phyloP scores from a whole-genome alignment of 2,329 filamentous ascomycete species.

The Colletotrichum chlorophyti region DNA sequence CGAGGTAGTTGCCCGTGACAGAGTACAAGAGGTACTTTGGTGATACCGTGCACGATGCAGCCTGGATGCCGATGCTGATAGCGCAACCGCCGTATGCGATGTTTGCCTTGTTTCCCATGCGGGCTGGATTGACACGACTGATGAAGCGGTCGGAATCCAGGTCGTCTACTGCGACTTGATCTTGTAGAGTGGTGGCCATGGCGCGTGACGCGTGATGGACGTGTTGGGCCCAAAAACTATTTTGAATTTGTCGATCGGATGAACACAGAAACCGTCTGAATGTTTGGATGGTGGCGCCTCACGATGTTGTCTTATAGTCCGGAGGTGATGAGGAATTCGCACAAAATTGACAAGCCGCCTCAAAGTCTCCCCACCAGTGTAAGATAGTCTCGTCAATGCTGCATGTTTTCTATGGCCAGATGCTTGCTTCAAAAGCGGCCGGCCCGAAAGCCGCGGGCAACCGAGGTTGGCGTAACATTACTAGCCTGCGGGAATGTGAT shows the following conservation, averaged over 20 bases:
- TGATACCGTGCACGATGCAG: conserved; percentile 47
- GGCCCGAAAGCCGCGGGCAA: conserved; percentile 1
- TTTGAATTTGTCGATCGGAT: neutral
- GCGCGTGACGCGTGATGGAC: neutral
- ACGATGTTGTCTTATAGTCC: too few species aligned
- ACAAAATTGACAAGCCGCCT: too few species aligned
- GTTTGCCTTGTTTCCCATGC: conserved; percentile 39
- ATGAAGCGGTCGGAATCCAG: conserved; percentile 31
- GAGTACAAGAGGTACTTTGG: conserved; percentile 50
- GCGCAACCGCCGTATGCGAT: conserved; percentile 55
- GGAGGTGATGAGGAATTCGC: too few species aligned
- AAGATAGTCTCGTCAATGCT: too few species aligned
- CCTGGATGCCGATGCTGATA: conserved; percentile 46
- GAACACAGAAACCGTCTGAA: too few species aligned
- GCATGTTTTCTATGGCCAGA: too few species aligned
- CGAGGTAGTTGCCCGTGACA: conserved; percentile 52
- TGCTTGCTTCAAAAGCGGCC: too few species aligned
- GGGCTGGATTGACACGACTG: conserved; percentile 35
- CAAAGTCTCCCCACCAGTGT: too few species aligned
- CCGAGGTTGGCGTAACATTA: conserved; percentile 24
- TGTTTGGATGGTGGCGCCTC: too few species aligned
- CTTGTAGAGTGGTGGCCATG: conserved; percentile 18
- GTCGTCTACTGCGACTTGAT: conserved; percentile 19
- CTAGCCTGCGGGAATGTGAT: neutral
- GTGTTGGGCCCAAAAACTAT: neutral